Base-by-base conservation (phyloP, 805 yeast genomes). In the Saturnispora sanitii region DNA sequence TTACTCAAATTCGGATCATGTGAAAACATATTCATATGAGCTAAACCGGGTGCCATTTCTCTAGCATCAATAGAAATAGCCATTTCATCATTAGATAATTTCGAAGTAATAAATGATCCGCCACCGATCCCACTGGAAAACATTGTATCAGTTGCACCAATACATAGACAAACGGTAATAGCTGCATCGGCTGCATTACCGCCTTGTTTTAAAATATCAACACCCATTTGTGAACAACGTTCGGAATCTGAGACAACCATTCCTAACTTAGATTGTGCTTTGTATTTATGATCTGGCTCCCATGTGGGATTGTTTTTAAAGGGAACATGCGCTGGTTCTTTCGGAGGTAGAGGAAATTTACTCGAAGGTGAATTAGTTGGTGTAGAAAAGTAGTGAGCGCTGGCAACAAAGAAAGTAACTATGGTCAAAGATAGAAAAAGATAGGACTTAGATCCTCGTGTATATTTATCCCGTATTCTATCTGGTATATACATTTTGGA, bases 121-220 rank as follows among this genome's bases (percentile, higher is more conserved):
- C 97, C 97, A 2, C 97, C 97, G 6, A 96, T 96, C 33, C 90
- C 79, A 0, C 96, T 95, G 2, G 94, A 79, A 43, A 80, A 79
- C 63, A 81, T 85, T 47, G 86, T 78, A 54, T 84, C 83, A 18
- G 85, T 62, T 40, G 83, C 70, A 2, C 97, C 97, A 25, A 90
- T 76, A 55, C 98, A 90, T 22, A 90, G 66, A 0, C 94, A 85
- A 11, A 84, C 82, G 0, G 95, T 81, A 2, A 90, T 80, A 0
- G 95, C 84, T 0, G 96, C 95, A 57, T 90, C 98, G 0, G 95
- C 96, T 2, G 96, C 96, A 51, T 76, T 79, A 0, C 96, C 94
- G 6, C 75, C 77, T 18, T 51, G 48, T 39, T 59, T 51, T 23
- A 82, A 58, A 15, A 82, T 73, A 5, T 67, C 61, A 4, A 67